Conservation (phyloP, 305 asterid genomes). For the Stenogyne calaminthoides region DNA sequence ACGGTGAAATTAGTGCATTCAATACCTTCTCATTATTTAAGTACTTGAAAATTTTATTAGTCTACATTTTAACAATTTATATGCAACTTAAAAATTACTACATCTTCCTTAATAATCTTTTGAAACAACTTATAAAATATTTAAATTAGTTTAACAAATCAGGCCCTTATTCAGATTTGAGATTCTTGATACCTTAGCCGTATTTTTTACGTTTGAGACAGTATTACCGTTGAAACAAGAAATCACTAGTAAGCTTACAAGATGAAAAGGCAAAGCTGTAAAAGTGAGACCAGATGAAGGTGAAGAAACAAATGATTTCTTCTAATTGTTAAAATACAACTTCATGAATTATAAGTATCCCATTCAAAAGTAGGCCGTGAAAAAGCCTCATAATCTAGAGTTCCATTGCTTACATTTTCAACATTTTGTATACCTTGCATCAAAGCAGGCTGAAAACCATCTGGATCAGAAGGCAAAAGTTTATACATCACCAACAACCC, state of each 20-base stretch:
- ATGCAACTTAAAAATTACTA: too few species aligned
- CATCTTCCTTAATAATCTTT: too few species aligned
- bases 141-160: too few species aligned
- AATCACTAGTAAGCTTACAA: not conserved
- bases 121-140: too few species aligned
- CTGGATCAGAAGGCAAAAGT: conserved; percentile 69
- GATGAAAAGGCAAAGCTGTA: not conserved
- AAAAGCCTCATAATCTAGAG: conserved; percentile 88
- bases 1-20: too few species aligned
- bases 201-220: not conserved
- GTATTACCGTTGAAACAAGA: too few species aligned
- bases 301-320: conserved; percentile 18
- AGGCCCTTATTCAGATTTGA: too few species aligned
- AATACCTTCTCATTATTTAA: too few species aligned
- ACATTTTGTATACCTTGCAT: conserved; percentile 80
- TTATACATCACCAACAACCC: conserved; percentile 77
- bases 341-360: conserved; percentile 75
- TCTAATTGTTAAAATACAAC: not conserved
- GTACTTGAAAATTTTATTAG: too few species aligned
- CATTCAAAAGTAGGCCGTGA: conserved; percentile 94
- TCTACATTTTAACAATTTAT: too few species aligned
- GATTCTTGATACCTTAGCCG: too few species aligned
- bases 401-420: conserved; percentile 63
- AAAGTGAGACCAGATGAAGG: not conserved
- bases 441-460: conserved; percentile 63